A percentile compares a stretch with the other conserved stretches of the same genome.
phyloP scores from a whole-genome alignment of 2,329 filamentous ascomycete species.

The Aureobasidium sp. region DNA sequence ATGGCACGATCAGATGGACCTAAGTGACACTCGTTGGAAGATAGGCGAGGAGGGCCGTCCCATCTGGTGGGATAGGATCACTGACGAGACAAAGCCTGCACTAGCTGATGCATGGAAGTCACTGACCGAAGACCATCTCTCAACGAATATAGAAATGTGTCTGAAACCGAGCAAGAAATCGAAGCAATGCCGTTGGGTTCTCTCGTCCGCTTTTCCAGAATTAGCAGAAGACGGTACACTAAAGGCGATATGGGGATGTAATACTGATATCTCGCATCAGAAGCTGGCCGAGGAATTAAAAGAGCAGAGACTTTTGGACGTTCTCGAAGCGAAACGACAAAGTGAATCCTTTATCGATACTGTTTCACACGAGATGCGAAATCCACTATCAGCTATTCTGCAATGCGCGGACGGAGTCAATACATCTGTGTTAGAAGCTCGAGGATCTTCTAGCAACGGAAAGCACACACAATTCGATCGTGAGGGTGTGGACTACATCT shows the following conservation, averaged over 20 bases:
- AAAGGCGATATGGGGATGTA: slow-evolving; percentile 12
- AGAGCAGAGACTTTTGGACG: slow-evolving; percentile 17
- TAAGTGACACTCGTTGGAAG: background rate
- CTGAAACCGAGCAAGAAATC: background rate
- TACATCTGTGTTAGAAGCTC: slow-evolving; percentile 39
- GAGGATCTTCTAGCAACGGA: slow-evolving; percentile 36
- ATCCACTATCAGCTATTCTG: slow-evolving; percentile 36
- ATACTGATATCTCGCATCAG: slow-evolving; percentile 18
- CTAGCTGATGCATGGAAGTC: background rate
- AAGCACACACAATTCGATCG: slow-evolving; percentile 21
- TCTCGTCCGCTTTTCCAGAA: slow-evolving; percentile 18
- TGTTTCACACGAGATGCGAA: slow-evolving; percentile 34
- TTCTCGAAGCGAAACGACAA: slow-evolving; percentile 23
- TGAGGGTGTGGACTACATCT: slow-evolving; percentile 38
- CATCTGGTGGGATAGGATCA: background rate
- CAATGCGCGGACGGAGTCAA: slow-evolving; percentile 40
- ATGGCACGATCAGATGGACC: slow-evolving; percentile 7
- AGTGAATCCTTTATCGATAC: slow-evolving; percentile 22
- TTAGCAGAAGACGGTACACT: slow-evolving; percentile 6
- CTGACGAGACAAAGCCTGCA: background rate
- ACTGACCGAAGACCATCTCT: background rate
- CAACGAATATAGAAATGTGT: background rate
- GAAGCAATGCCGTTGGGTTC: slow-evolving; percentile 1
- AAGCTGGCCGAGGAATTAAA: slow-evolving; percentile 25
- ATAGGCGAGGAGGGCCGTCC: background rate